Percentiles rank a stretch among this genome's conserved stretches.
Evolutionary conservation across 352 stramenopile species (phyloP).

Genomic region (Globisporangium rhizosaccharum): DNA sequence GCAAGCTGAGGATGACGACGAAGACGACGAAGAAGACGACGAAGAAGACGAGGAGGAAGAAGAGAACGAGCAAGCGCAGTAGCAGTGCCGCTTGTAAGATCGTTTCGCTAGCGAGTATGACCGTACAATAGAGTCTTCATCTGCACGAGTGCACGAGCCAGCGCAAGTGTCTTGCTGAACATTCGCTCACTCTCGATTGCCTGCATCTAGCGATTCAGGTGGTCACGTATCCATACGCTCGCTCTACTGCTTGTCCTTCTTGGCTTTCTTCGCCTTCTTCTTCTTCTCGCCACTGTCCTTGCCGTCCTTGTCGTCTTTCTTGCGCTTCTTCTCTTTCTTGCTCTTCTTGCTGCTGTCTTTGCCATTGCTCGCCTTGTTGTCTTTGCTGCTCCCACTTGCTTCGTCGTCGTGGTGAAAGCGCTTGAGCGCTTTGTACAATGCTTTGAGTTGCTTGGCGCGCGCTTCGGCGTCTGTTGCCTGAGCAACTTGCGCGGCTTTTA

Average conservation of each 20-base stretch:
- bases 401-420: slow-evolving; percentile 61
- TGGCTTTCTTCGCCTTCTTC: slow-evolving; percentile 70
- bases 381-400: slow-evolving; percentile 28
- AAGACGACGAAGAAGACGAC: slow-evolving; percentile 47
- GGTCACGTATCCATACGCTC: slow-evolving; percentile 28
- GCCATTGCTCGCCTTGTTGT: slow-evolving; percentile 25
- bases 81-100: neutral
- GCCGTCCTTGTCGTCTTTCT: slow-evolving; percentile 57
- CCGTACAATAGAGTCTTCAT: neutral
- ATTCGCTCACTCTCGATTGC: neutral
- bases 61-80: slow-evolving; percentile 9
- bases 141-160: too few species aligned
- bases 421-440: slow-evolving; percentile 88
- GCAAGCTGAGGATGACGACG: slow-evolving; percentile 52
- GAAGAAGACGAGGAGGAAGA: slow-evolving; percentile 33
- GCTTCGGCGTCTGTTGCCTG: slow-evolving; percentile 30
- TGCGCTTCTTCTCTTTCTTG: slow-evolving; percentile 36
- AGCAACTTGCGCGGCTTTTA: slow-evolving; percentile 28
- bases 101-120: too few species aligned
- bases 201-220: neutral
- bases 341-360: slow-evolving; percentile 45
- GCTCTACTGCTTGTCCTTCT: slow-evolving; percentile 52
- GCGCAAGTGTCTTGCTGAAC: slow-evolving; percentile 28
- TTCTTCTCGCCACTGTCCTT: slow-evolving; percentile 42
- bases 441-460: slow-evolving; percentile 65